Evolutionary conservation across 176 grass and related monocot genomes (phyloP).

Genomic region (Rhynchospora breviuscula): DNA sequence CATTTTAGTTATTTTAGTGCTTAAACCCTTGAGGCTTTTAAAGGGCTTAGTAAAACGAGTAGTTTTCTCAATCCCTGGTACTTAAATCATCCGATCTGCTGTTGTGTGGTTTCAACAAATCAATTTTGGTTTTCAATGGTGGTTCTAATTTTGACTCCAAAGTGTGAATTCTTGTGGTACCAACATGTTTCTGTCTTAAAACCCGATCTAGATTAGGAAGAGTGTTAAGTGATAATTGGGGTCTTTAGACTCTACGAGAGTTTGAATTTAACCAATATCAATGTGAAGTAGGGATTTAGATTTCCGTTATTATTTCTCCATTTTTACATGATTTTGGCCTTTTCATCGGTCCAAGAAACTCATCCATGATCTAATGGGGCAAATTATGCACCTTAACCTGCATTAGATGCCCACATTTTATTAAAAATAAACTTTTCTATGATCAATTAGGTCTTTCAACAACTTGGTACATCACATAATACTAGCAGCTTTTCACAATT

Average conservation of each 20-base stretch:
- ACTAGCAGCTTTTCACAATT: neutral
- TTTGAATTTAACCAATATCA: constrained; percentile 3
- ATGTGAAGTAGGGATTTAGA: neutral
- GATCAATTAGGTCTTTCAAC: neutral
- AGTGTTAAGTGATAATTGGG: neutral
- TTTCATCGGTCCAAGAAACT: constrained; percentile 8
- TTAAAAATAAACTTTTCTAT: neutral
- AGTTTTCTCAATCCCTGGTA: neutral
- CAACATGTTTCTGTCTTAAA: neutral
- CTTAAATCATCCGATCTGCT: constrained; percentile 11
- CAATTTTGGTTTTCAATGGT: neutral
- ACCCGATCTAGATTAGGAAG: constrained; percentile 3
- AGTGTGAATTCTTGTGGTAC: constrained; percentile 1
- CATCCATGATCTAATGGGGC: neutral
- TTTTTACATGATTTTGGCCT: neutral
- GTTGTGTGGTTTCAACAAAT: neutral
- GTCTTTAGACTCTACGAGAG: neutral
- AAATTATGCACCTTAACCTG: neutral
- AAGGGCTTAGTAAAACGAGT: constrained; percentile 10
- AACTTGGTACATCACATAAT: neutral
- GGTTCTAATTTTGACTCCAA: neutral
- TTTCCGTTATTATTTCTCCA: neutral
- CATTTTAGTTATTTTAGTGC: neutral
- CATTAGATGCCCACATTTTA: neutral
- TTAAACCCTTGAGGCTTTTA: constrained; percentile 1